Base-by-base conservation (phyloP, 306 rosid species). In the Cucurbita argyrosperma region DNA sequence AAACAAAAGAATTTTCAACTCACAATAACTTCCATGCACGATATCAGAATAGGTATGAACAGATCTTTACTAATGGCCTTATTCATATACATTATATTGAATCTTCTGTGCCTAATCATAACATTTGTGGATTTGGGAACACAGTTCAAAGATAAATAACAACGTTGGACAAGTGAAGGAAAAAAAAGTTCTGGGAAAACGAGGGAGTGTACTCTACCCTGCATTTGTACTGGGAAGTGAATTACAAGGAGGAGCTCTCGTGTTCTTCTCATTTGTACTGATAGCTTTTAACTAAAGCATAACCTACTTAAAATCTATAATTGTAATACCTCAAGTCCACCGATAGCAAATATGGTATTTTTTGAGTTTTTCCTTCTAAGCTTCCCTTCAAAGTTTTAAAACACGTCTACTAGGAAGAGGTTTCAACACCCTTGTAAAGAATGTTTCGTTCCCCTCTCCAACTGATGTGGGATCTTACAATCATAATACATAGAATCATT, bases 1-100 rank as follows among this genome's bases (percentile, higher is more conserved):
- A 81, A 74, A 78, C 12, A 50, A 73, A 55, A 64, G 35, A 54
- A 78, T 9, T 50, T 50, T 49, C 72, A 43, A 39, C 54, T 47
- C 19, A 13, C 10, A 26, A 5, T 35, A 35, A 35, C 45, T 79
- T 67, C 37, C 46, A 58, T 16, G 62, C 72, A 57, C 12, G 8
- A 50, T 37, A 71, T 52, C 60, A 37, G 6, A 59, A 10, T 38
- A 42, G 18, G 50, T 52, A 35, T 38, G 23, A 4, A 69, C 43
- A 26, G 14, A 69, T 30, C 58, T 26, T 69, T 14, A 30, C 6
- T 15, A 69, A 49, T 51, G 6, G 11, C 40, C 6, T 9, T 46
- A 16, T 16, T 63, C 69, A 19, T 10, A 10, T 66, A 45, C 71
- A 64, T 19, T 21, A 45, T 26, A 68, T 68, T 45, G 42, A 26